Evolutionary conservation across 164 flowering plant genomes (phyloP).

Genomic region (Annona squamosa): DNA sequence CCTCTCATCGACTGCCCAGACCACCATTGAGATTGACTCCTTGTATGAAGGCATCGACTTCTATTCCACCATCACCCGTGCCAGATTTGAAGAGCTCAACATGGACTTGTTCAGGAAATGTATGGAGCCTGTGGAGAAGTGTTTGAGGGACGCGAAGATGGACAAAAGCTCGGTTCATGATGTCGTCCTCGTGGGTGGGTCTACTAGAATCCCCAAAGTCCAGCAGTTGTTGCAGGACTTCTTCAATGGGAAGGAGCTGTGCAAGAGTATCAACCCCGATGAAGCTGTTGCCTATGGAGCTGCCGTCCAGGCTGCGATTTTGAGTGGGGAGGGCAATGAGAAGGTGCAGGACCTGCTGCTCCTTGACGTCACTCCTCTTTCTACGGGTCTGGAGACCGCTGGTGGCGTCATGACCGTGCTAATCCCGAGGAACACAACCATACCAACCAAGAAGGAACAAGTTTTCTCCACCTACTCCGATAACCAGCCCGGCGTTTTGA

Average conservation of each 20-base stretch:
- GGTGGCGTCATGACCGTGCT: constrained; percentile 29
- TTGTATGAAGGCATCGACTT: constrained; percentile 34
- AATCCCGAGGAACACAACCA: constrained; percentile 33
- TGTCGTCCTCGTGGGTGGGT: constrained; percentile 46
- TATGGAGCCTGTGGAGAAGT: constrained; percentile 36
- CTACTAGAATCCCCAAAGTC: constrained; percentile 44
- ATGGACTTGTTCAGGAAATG: constrained; percentile 33
- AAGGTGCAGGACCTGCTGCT: constrained; percentile 33
- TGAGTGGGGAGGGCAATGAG: constrained; percentile 34
- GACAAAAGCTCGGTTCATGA: constrained; percentile 33
- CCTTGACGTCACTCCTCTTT: constrained; percentile 24
- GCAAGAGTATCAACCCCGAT: constrained; percentile 33
- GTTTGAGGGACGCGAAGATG: constrained; percentile 33
- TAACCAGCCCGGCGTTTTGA: constrained; percentile 34
- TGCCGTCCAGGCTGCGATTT: constrained; percentile 34
- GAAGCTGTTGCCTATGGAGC: constrained; percentile 48
- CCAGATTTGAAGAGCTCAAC: constrained; percentile 32
- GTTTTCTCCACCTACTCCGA: constrained; percentile 33
- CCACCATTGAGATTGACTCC: constrained; percentile 38
- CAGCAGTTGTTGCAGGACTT: constrained; percentile 32
- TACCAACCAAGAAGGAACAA: constrained; percentile 37
- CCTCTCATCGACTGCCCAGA: constrained; percentile 29
- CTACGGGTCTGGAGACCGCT: constrained; percentile 23
- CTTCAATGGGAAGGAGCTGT: constrained; percentile 27
- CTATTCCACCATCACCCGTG: constrained; percentile 29